These are phyloP conservation scores for Populus alba DNA, from an alignment of 345 rosid species.

Conservation along the genomic window DNA sequence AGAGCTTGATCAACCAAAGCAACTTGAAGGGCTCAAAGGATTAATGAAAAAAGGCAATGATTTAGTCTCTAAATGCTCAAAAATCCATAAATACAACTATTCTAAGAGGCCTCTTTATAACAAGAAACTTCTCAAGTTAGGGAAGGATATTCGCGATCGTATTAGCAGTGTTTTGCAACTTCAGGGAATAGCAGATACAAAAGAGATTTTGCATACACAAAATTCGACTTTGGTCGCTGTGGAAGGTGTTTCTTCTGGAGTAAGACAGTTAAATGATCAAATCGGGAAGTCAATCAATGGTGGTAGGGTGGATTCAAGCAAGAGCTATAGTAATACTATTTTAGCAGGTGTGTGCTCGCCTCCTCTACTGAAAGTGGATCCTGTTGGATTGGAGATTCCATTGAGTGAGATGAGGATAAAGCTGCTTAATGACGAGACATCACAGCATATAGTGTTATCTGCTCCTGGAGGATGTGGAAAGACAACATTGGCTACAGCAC, in stretches of 20 bases:
- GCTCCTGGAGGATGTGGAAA: conserved; percentile 34
- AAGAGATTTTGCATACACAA: conserved; percentile 8
- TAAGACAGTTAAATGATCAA: background rate
- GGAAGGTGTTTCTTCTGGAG: too few relatives aligned
- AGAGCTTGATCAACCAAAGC: conserved; percentile 13
- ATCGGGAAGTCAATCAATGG: background rate
- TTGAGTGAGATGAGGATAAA: conserved; percentile 17
- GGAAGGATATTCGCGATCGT: background rate
- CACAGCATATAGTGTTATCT: conserved; percentile 16
- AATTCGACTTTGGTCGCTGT: too few relatives aligned
- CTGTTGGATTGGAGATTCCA: conserved; percentile 27
- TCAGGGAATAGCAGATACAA: background rate
- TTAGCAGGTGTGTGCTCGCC: conserved; percentile 14
- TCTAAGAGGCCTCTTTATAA: conserved; percentile 3
- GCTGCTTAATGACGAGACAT: conserved; percentile 4
- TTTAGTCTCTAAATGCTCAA: conserved; percentile 10
- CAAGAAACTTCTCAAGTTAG: conserved; percentile 17
- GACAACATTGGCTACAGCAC: conserved; percentile 21
- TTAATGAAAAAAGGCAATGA: conserved; percentile 2
- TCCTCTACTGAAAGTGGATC: conserved; percentile 12
- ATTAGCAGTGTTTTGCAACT: background rate
- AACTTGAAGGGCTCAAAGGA: background rate
- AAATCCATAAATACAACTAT: background rate
- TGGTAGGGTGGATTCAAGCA: background rate
- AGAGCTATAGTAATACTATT: background rate